Percentiles rank a stretch among this genome's conserved stretches.
Conservation (phyloP, 2,329 filamentous ascomycete genomes). For the Fusarium falciforme region DNA sequence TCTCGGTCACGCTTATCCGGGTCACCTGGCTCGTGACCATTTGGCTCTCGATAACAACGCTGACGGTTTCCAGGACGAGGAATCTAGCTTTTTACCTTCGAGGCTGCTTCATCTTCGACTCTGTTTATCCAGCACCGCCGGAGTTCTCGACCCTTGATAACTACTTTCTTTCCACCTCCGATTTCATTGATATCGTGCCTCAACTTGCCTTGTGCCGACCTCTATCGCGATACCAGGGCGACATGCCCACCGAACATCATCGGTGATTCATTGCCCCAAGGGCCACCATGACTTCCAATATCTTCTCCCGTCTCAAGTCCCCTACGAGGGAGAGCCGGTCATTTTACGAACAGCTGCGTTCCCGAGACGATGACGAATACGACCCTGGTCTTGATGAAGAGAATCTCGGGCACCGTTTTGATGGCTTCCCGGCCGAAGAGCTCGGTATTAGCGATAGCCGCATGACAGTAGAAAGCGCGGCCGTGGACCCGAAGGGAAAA, state of each 20-base stretch:
- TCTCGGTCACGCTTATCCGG: constrained; percentile 41
- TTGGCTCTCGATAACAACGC: constrained; percentile 7
- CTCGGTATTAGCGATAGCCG: constrained; percentile 60
- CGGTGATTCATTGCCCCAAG: constrained; percentile 12
- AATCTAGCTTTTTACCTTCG: background rate
- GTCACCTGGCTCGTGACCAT: constrained; percentile 38
- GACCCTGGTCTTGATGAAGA: constrained; percentile 62
- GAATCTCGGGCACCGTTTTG: constrained; percentile 63
- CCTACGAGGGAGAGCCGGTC: constrained; percentile 49
- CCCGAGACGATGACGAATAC: constrained; percentile 54
- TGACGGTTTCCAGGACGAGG: background rate
- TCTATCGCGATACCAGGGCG: constrained; percentile 8
- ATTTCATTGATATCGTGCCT: background rate
- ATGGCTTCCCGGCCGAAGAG: constrained; percentile 61
- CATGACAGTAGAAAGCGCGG: constrained; percentile 54
- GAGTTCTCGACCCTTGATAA: background rate
- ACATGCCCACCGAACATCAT: constrained; percentile 26
- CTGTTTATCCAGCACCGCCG: background rate
- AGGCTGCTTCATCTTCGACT: background rate
- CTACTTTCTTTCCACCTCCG: background rate
- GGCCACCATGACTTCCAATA: constrained; percentile 57
- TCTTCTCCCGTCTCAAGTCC: constrained; percentile 58
- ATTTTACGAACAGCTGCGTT: constrained; percentile 63
- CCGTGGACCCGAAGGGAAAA: constrained; percentile 36
- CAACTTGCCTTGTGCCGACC: background rate